Evolutionary conservation across 2,329 filamentous ascomycete genomes (phyloP).

Genomic region (Nemania diffusa): DNA sequence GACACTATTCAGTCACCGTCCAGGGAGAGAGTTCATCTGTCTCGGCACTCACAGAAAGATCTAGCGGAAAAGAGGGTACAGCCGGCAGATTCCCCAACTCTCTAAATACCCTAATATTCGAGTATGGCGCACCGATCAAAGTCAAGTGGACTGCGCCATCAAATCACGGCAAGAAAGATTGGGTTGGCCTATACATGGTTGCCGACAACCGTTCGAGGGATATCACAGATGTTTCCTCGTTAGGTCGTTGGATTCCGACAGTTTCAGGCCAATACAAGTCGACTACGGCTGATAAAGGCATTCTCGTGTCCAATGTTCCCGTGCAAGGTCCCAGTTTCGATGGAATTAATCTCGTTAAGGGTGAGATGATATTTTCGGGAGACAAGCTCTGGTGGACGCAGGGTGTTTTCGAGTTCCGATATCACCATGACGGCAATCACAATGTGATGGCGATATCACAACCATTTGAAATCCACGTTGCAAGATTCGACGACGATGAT

Average conservation of each 20-base stretch:
- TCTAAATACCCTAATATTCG: constrained; percentile 80
- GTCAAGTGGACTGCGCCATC: constrained; percentile 91
- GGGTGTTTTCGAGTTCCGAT: constrained; percentile 95
- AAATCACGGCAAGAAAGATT: constrained; percentile 90
- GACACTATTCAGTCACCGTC: constrained; percentile 81
- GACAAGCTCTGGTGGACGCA: constrained; percentile 98
- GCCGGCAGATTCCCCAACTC: constrained; percentile 74
- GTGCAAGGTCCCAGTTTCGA: constrained; percentile 63
- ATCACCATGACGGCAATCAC: constrained; percentile 93
- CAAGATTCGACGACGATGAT: constrained; percentile 81
- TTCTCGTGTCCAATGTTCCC: constrained; percentile 74
- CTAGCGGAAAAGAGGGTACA: constrained; percentile 78
- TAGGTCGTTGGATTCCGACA: constrained; percentile 89
- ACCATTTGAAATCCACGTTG: constrained; percentile 90
- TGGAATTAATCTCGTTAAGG: constrained; percentile 69
- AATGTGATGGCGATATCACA: constrained; percentile 93
- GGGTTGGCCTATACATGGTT: constrained; percentile 96
- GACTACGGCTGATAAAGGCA: constrained; percentile 77
- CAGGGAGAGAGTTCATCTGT: constrained; percentile 69
- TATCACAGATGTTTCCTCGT: constrained; percentile 82
- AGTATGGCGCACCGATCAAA: constrained; percentile 90
- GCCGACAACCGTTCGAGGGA: constrained; percentile 91
- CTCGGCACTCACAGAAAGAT: constrained; percentile 65
- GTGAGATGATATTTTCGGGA: constrained; percentile 87
- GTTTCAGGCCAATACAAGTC: constrained; percentile 81